A percentile compares a stretch with the other conserved stretches of the same genome.
These are phyloP conservation scores for Tulasnella sp. DNA, from an alignment of 768 basidiomycete genomes.

Conservation along the genomic window DNA sequence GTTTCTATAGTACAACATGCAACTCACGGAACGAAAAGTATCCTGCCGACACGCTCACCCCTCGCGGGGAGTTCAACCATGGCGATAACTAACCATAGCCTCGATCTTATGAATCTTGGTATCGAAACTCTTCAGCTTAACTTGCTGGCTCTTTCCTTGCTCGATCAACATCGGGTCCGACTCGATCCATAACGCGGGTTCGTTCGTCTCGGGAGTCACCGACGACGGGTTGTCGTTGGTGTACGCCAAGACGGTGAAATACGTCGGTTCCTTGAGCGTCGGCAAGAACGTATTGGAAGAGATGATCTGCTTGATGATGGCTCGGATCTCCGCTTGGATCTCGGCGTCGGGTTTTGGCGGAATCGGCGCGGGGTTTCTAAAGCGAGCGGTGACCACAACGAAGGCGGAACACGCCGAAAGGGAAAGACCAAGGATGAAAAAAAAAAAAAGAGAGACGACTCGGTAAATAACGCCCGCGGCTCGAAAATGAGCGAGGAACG, in stretches of 20 bases:
- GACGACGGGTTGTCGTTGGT: conserved; percentile 68
- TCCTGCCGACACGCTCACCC: conserved; percentile 37
- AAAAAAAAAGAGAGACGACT: not conserved
- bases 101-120: conserved; percentile 97
- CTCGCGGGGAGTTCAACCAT: conserved; percentile 42
- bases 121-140: conserved; percentile 92
- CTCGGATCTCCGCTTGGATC: conserved; percentile 94
- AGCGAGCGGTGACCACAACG: not conserved
- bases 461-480: conserved; percentile 30
- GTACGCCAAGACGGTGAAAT: conserved; percentile 97
- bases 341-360: conserved; percentile 70
- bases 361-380: conserved; percentile 20
- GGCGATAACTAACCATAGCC: conserved; percentile 95
- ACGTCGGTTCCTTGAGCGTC: conserved; percentile 86
- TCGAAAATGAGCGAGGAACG: conserved; percentile 1
- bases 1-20: conserved; percentile 2
- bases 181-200: conserved; percentile 84
- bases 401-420: not conserved
- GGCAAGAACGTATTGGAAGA: conserved; percentile 95
- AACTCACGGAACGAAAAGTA: not conserved
- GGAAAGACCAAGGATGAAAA: not conserved
- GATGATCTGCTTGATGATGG: conserved; percentile 97
- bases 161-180: conserved; percentile 90
- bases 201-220: not conserved
- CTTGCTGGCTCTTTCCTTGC: conserved; percentile 84